Conservation (phyloP, 2,329 filamentous ascomycete species). For the Lithohypha guttulata region DNA sequence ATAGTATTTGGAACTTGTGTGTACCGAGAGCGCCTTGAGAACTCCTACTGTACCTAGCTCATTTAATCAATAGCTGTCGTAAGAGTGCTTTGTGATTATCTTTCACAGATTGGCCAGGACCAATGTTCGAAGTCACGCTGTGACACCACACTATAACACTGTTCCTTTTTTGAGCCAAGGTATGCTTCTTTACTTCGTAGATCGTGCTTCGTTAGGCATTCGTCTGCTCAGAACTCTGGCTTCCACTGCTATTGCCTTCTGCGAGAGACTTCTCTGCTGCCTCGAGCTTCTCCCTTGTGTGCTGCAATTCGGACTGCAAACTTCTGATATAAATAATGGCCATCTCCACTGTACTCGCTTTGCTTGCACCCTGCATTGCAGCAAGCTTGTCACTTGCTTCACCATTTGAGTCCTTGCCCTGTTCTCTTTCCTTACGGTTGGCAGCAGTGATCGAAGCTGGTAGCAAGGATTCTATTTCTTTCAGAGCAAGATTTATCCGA, state of each 20-base stretch:
- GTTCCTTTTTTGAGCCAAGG: neutral
- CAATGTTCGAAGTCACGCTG: no score
- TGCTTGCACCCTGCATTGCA: slow-evolving; percentile 59
- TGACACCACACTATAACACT: no score
- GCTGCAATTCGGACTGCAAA: slow-evolving; percentile 61
- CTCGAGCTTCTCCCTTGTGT: slow-evolving; percentile 52
- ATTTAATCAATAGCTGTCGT: no score
- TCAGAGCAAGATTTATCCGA: slow-evolving; percentile 84
- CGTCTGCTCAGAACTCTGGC: slow-evolving; percentile 11
- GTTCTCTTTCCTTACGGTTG: slow-evolving; percentile 23
- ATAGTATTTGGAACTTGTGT: no score
- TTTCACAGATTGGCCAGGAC: no score
- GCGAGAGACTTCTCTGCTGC: slow-evolving; percentile 53
- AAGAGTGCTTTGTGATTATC: no score
- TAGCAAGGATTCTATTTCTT: slow-evolving; percentile 81
- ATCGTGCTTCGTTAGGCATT: neutral
- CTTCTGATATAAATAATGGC: slow-evolving; percentile 92
- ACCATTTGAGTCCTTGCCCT: slow-evolving; percentile 27
- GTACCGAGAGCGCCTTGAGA: no score
- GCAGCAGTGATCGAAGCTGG: slow-evolving; percentile 45
- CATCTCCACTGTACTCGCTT: slow-evolving; percentile 93
- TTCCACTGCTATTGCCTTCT: slow-evolving; percentile 18
- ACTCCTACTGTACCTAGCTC: no score
- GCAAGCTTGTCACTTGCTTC: slow-evolving; percentile 32
- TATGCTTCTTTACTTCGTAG: neutral